Base-by-base conservation (phyloP, 2,329 filamentous ascomycete genomes). In the Xylariaceae sp. region DNA sequence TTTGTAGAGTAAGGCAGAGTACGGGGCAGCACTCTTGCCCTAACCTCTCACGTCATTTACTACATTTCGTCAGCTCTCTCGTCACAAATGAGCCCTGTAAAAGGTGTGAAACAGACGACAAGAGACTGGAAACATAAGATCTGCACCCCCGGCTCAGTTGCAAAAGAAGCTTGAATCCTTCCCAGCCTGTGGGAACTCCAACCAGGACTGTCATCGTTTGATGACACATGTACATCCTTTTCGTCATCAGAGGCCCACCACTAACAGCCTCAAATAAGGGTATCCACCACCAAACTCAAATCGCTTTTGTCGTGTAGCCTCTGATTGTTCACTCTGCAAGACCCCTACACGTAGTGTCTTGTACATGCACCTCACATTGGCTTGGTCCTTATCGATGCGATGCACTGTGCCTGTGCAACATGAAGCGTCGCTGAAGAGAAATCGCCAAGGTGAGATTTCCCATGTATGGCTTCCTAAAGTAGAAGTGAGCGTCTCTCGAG, bases 141-240 rank as follows among this genome's bases (percentile, higher is more conserved):
- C 60, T 47, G 53, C 60, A 56, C n/a, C 56, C 56, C 60, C 56
- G 49, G 56, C 40, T 60, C 54, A 49, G 58, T 54, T 56, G 50
- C 28, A 24, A 56, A 63, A 61, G 57, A 63, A 63, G 57, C 60
- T 61, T 63, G 58, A 63, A 63, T 63, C 58, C 60, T 63, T 56
- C 60, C 58, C 58, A 56, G 53, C 47, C 54, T 24, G 50, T 58
- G 54, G 60, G 60, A 61, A 60, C 47, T 55, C 47, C 39, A 55
- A 31, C 34, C 40, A 47, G 51, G 50, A 37, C 55, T 51, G 39
- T 34, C 47, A 49, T 59, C 33, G 49, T 47, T 62, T 53, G 48
- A 61, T 59, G 59, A 53, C 52, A 58, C 54, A 54, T 54, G 46
- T 41, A 47, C 56, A 59, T 52, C 34, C 56, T 59, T 51, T 59